Evolutionary conservation across 2,329 filamentous ascomycete genomes (phyloP), one percentile per base, ranked within the genome.

Genomic region (Thelonectria rubi): DNA sequence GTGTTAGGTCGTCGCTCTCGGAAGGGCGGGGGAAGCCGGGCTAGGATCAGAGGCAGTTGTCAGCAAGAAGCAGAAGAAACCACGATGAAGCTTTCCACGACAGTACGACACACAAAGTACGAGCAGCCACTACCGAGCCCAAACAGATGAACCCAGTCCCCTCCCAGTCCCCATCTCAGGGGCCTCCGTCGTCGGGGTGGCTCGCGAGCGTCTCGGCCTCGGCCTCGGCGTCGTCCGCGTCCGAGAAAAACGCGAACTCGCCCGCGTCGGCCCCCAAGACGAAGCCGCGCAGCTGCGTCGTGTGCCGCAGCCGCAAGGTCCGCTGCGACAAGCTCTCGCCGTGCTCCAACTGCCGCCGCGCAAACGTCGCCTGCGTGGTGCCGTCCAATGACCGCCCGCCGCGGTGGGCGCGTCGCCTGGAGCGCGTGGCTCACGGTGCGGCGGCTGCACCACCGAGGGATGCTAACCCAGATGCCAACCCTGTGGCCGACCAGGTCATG

Each of bases 251-350:
- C 65, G 65, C 68, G 67, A 71, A 47, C 43, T 50, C 56, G 43
- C 40, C 59, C 42, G 42, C 47, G 24, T 49, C 58, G 17, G 18
- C 54, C 48, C 34, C 59, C 53, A 65, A 63, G 63, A 68, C 55
- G 21, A 80, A 82, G 65, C 72, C 70, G 52, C 81, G 82, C 54
- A 84, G 82, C 69, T 85, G 83, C 54, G 75, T 82, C 5, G 77
- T 80, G 3, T 87, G 84, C 63, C 79, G 84, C 45, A 76, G 73
- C 34, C 83, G 85, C 47, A 87, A 87, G 65, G 84, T 87, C 5
- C 82, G 83, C 46, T 88, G 85, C 71, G 82, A 87, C 69, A 86
- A 86, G 71, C 73, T 76, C 45, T 81, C 80, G 3, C 85, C 85
- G 1, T 87, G 85, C 65, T 82, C 84, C 5, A 86, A 86, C 65